Base-by-base conservation (phyloP, 176 grass and related monocot genomes). In the Phragmites australis region DNA sequence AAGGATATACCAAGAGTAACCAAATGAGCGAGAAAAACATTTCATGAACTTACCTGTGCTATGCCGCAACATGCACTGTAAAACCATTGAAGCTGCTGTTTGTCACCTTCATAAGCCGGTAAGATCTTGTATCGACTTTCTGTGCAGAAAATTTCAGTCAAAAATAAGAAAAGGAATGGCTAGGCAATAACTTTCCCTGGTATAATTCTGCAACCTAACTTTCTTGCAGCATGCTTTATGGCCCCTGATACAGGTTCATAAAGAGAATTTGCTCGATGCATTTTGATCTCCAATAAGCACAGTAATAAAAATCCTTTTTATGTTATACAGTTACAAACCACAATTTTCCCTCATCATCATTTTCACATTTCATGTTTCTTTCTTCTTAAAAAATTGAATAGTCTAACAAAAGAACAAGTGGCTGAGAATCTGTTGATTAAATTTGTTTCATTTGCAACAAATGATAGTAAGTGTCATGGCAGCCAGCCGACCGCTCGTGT, bases 1-100 rank as follows among this genome's bases (percentile, higher is more conserved):
- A 39, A 68, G 14, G 78, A 80, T 44, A 74, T 42, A 84, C 6
- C 13, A 56, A 0, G 8, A 56, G 1, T 31, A 6, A 31, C 14
- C 16, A 72, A 66, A n/a, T 21, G 51, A 42, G 34, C 32, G 80
- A 74, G 8, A 42, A 61, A 60, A 80, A 43, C 1, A 70, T 41
- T 81, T 13, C 53, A 14, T 12, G 4, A 37, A 81, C 57, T 30
- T 82, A 99, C 97, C 97, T 95, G 93, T 65, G 71, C 4, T 58
- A 99, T 86, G 75, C 93, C 97, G 70, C 71, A 79, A 72, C 90
- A 99, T 80, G 97, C 97, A 82, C 57, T 88, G 44, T 79, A 93
- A 83, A 99, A 90, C 70, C 72, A 81, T 70, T 88, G 86, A 83
- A 99, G 45, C 81, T 95, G 93, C 82, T 77, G 85, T 60, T 91